These are phyloP conservation scores for Daphne laureola DNA, from an alignment of 441 rosid genomes.

Conservation along the genomic window DNA sequence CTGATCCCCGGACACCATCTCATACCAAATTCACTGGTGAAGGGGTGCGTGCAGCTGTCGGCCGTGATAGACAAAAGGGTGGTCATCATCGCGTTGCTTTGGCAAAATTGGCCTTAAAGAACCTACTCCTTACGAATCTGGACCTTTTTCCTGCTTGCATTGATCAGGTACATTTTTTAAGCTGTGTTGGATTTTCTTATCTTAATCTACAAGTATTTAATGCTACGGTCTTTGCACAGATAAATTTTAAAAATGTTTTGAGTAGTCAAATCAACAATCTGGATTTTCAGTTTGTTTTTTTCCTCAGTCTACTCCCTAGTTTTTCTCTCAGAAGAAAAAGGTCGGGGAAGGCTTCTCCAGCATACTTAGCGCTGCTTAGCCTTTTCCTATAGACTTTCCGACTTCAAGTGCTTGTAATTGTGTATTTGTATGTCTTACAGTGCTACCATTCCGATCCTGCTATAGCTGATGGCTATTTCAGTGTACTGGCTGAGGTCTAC, in stretches of 20 bases:
- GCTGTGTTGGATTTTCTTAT: background rate
- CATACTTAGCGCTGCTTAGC: background rate
- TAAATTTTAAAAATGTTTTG: too few species aligned
- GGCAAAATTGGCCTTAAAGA: constrained; percentile 94
- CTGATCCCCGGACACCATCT: constrained; percentile 88
- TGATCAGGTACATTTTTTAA: constrained; percentile 70
- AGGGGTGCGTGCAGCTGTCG: constrained; percentile 80
- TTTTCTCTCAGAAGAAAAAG: background rate
- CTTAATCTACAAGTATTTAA: too few species aligned
- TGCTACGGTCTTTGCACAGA: too few species aligned
- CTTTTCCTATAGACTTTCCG: background rate
- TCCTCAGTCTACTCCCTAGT: background rate
- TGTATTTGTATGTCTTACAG: constrained; percentile 31
- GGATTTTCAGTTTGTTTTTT: background rate
- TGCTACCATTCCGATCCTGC: constrained; percentile 96
- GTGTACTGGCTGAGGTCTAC: constrained; percentile 97
- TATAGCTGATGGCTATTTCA: constrained; percentile 98
- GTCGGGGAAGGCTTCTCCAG: too few species aligned
- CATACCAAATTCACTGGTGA: constrained; percentile 85
- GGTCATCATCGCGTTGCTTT: constrained; percentile 91
- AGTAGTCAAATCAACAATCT: background rate
- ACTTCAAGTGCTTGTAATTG: constrained; percentile 5
- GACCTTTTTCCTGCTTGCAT: constrained; percentile 98
- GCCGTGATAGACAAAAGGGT: constrained; percentile 86
- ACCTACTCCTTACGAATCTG: constrained; percentile 95